Percentiles rank a stretch among this genome's conserved stretches.
Conservation (phyloP, 2,329 filamentous ascomycete species). For the Fusarium neocosmosporiellum region DNA sequence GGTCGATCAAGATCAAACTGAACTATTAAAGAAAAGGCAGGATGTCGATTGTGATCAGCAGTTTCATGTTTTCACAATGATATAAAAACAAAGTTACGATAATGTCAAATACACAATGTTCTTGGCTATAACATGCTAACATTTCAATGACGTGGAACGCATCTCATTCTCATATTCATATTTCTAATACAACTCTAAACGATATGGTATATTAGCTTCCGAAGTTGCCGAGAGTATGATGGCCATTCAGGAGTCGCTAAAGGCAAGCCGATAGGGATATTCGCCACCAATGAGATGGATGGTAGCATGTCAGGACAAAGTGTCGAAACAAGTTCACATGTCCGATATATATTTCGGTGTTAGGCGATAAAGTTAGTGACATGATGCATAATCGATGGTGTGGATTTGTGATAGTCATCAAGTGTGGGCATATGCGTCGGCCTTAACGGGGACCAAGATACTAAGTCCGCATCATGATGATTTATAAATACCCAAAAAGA, state of each 20-base stretch:
- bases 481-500: not conserved
- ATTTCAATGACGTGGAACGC: too few relatives aligned
- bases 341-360: not conserved
- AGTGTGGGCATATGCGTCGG: not conserved
- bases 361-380: not conserved
- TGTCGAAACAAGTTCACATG: not conserved
- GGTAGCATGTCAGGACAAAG: not conserved
- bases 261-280: too few relatives aligned
- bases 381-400: not conserved
- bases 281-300: not conserved
- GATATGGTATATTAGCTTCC: not conserved
- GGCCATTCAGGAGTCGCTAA: too few relatives aligned
- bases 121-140: too few relatives aligned
- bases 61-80: too few relatives aligned
- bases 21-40: too few relatives aligned
- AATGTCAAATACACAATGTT: too few relatives aligned
- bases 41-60: too few relatives aligned
- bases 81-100: too few relatives aligned
- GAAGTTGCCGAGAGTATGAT: not conserved
- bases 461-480: slow-evolving; percentile 21
- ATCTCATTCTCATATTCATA: too few relatives aligned
- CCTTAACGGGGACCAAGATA: slow-evolving; percentile 7
- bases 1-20: too few relatives aligned
- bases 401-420: not conserved
- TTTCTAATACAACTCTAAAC: too few relatives aligned